Conservation (phyloP, 345 rosid species). For the Syzygium oleosum region DNA sequence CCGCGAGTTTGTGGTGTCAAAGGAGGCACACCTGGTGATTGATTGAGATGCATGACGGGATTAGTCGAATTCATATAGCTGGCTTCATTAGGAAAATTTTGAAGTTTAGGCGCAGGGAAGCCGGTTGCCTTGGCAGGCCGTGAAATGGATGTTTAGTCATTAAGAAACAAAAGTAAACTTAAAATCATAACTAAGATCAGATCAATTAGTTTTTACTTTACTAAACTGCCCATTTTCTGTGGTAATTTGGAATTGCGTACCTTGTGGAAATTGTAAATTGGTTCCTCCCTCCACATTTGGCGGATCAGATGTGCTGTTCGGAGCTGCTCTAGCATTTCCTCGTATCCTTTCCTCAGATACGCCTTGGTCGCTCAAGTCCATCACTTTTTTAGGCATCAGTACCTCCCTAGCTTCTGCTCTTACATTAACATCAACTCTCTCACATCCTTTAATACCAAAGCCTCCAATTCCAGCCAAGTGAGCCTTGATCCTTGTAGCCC, state of each 20-base stretch:
- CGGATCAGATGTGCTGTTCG: neutral
- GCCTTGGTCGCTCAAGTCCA: neutral
- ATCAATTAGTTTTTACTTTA: no score
- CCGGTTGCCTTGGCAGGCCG: no score
- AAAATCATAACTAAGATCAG: neutral
- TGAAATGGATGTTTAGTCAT: no score
- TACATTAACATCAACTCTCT: neutral
- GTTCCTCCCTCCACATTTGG: neutral
- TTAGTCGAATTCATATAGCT: no score
- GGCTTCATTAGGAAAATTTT: no score
- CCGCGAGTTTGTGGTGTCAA: no score
- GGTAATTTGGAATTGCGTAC: no score
- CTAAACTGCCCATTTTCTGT: neutral
- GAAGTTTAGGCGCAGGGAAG: no score
- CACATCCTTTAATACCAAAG: neutral
- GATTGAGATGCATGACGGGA: no score
- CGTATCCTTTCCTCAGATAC: neutral
- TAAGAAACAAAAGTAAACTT: no score
- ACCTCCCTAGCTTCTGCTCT: neutral
- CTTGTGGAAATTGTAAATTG: neutral
- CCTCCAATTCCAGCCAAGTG: neutral
- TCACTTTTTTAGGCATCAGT: neutral
- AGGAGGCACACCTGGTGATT: no score
- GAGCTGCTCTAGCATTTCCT: neutral
- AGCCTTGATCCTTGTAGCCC: no score